Evolutionary conservation across 352 stramenopile genomes (phyloP), one percentile per base, ranked within the genome.

Genomic region (Phytophthora melonis): DNA sequence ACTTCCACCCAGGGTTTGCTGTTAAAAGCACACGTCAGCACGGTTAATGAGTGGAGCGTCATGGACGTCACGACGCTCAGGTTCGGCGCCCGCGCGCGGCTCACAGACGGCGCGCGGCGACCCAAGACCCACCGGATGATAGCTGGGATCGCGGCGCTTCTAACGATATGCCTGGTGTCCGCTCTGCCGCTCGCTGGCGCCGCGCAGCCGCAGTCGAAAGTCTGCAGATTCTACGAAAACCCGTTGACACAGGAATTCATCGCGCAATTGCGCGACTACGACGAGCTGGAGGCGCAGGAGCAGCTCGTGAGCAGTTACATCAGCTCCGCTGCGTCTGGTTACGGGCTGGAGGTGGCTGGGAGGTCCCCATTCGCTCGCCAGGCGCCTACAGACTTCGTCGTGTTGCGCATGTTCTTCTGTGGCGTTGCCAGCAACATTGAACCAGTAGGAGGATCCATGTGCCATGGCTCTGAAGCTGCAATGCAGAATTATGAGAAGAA

Each of bases 311-410:
- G 72, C 49, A 63, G 18, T 4, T 63, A 5, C 5, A 45, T 83
- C 3, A 78, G 76, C 52, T 61, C 54, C 1, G 25, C 30, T 23
- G 62, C 53, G 21, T 23, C 58, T 8, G 56, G 63, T 52, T 69
- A 81, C 32, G 64, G 75, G 23, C 21, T 89, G 18, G 62, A 61
- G 14, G 71, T 90, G 39, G 36, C 58, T 14, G 16, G 21, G 32
- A 72, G 84, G 5, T 79, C 75, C 25, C 25, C 23, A 13, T 84
- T 82, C 23, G 74, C 77, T 2, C 63, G 25, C 7, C 58, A 80
- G 19, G 66, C 72, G 4, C 86, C 86, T 14, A 92, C 84, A 30
- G 84, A 93, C 73, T 93, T 93, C 45, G 86, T 92, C 1, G 57
- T 89, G 11, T 54, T 92, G 39, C 75, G 74, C 53, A 60, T 89